phyloP scores from a whole-genome alignment of 441 rosid genomes.

The Corymbia calophylla region DNA sequence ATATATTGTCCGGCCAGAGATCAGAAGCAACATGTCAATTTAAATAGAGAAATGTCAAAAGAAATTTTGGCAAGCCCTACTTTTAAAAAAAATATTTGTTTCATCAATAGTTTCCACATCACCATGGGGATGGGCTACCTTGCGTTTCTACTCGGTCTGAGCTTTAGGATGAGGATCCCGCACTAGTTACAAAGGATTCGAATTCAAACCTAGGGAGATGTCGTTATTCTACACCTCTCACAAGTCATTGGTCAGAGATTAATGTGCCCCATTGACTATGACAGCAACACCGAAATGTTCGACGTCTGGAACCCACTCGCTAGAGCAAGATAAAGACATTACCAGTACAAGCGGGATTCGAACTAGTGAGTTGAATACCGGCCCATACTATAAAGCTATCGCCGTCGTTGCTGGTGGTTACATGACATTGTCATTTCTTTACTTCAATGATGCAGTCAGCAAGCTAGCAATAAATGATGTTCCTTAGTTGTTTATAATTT shows the following conservation, averaged over 20 bases:
- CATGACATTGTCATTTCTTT: neutral
- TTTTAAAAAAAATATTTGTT: neutral
- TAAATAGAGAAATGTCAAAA: neutral
- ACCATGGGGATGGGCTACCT: neutral
- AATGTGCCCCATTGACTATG: neutral
- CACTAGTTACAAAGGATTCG: neutral
- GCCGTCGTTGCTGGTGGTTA: neutral
- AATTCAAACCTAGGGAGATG: neutral
- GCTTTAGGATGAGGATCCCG: neutral
- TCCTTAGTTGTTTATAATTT: neutral
- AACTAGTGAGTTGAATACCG: neutral
- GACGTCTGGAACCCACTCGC: neutral
- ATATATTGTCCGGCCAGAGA: neutral
- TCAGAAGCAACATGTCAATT: neutral
- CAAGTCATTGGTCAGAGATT: neutral
- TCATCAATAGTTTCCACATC: neutral
- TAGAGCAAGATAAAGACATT: neutral
- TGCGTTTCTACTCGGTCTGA: neutral
- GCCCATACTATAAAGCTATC: rapidly evolving
- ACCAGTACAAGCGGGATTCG: neutral
- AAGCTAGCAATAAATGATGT: neutral
- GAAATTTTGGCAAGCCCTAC: neutral
- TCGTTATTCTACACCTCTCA: neutral
- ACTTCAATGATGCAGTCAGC: neutral
- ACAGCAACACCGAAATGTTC: neutral